Conservation (phyloP, 129 eudicot genomes). For the Pittosporum tobira region DNA sequence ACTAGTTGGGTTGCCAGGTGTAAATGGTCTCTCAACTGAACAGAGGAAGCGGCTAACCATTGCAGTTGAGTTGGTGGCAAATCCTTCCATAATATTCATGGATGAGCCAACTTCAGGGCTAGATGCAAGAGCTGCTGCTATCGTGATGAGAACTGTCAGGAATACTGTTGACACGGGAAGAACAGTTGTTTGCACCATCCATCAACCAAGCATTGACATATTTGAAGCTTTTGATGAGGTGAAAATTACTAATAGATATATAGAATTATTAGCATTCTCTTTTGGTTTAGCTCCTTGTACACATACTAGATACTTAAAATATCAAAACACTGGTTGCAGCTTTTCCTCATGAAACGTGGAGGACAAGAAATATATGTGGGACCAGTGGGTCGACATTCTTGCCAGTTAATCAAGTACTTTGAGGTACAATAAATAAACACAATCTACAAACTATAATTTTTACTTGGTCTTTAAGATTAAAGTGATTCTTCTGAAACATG, state of each 20-base stretch:
- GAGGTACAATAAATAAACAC: neutral
- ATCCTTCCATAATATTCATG: conserved; percentile 54
- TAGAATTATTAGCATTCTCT: neutral
- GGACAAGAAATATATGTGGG: conserved; percentile 9
- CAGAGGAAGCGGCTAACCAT: conserved; percentile 81
- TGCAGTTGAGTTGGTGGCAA: conserved; percentile 57
- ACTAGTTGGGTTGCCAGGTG: conserved; percentile 74
- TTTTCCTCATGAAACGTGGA: conserved; percentile 7
- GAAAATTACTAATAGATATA: neutral
- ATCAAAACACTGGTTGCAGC: neutral
- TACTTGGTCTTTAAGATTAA: neutral
- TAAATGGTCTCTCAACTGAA: conserved; percentile 80
- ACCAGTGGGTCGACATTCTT: conserved; percentile 8
- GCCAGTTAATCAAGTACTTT: conserved; percentile 4
- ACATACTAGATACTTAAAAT: neutral
- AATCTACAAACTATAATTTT: neutral
- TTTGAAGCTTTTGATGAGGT: conserved; percentile 69
- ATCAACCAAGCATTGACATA: conserved; percentile 56
- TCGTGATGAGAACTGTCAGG: conserved; percentile 53
- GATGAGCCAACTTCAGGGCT: conserved; percentile 54
- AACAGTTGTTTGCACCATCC: conserved; percentile 60
- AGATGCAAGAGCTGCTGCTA: conserved; percentile 62
- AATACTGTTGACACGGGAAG: conserved; percentile 60
- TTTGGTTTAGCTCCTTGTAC: neutral
- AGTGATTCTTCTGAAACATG: neutral